Evolutionary conservation across 345 rosid species (phyloP).

Genomic region (Citrus sp.): DNA sequence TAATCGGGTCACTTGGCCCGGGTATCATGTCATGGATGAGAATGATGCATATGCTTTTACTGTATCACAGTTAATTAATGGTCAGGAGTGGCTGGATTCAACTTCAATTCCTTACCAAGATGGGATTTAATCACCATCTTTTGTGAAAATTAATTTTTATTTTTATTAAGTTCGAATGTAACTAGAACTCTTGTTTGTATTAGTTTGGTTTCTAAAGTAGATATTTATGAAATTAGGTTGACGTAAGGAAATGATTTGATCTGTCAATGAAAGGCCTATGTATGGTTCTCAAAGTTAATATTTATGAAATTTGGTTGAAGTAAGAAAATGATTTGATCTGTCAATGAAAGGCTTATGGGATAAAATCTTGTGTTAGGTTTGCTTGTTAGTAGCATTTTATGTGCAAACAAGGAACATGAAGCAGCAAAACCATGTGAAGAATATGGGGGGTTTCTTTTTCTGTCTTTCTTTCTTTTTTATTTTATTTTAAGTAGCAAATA

Average conservation of each 20-base stretch:
- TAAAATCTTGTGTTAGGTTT: neutral
- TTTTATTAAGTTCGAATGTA: neutral
- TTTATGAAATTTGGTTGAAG: neutral
- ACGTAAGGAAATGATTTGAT: neutral
- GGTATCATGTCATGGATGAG: constrained; percentile 64
- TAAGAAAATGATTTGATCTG: neutral
- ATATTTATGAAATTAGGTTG: neutral
- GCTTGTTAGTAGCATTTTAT: neutral
- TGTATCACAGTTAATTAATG: constrained; percentile 62
- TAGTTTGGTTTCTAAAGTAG: too few relatives aligned
- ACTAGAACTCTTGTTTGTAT: neutral
- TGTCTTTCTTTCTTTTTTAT: too few relatives aligned
- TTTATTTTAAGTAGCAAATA: too few relatives aligned
- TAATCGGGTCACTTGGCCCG: constrained; percentile 64
- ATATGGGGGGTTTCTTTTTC: too few relatives aligned
- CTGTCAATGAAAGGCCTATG: too few relatives aligned
- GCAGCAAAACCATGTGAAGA: neutral
- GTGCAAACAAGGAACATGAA: neutral
- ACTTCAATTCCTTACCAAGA: constrained; percentile 77
- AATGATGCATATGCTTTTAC: constrained; percentile 63
- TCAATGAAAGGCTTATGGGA: neutral
- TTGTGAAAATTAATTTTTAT: neutral
- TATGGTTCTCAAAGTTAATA: neutral
- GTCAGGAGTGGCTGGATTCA: constrained; percentile 72
- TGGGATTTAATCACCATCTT: constrained; percentile 36